Conservation (phyloP, 2,329 filamentous ascomycete genomes). For the Colletotrichum agaves region DNA sequence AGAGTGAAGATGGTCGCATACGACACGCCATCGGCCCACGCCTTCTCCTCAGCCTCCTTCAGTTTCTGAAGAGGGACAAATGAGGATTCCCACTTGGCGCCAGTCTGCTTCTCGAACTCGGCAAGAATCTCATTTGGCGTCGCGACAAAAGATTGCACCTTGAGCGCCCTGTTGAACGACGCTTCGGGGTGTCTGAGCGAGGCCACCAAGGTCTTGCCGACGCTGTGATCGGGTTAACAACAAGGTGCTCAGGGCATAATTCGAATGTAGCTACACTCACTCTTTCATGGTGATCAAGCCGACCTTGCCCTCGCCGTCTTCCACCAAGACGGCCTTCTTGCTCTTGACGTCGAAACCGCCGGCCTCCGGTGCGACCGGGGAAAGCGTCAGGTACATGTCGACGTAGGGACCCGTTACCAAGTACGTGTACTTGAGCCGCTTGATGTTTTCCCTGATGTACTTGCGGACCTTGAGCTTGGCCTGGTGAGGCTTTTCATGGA, state of each 20-base stretch:
- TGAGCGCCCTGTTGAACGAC: conserved; percentile 66
- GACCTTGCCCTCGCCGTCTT: conserved; percentile 69
- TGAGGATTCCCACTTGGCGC: conserved; percentile 63
- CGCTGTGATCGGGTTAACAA: conserved; percentile 52
- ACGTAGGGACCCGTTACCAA: conserved; percentile 77
- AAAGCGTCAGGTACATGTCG: conserved; percentile 66
- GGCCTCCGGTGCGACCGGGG: conserved; percentile 50
- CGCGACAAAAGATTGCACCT: conserved; percentile 77
- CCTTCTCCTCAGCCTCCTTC: conserved; percentile 65
- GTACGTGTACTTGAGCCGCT: conserved; percentile 70
- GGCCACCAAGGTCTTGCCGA: conserved; percentile 73
- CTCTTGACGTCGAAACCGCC: conserved; percentile 69
- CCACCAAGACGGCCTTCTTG: conserved; percentile 70
- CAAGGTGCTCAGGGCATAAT: too few relatives aligned
- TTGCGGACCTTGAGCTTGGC: conserved; percentile 75
- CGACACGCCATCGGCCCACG: conserved; percentile 64
- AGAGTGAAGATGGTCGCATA: conserved; percentile 68
- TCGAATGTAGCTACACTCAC: conserved; percentile 57
- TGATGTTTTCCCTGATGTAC: conserved; percentile 63
- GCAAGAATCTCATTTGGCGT: conserved; percentile 70
- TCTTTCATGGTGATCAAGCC: conserved; percentile 79
- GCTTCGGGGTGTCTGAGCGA: conserved; percentile 67
- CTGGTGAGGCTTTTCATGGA: conserved; percentile 74
- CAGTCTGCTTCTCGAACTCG: conserved; percentile 76
- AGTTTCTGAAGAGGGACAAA: conserved; percentile 65